Evolutionary conservation across 2,329 filamentous ascomycete species (phyloP).

Genomic region (Cladorrhinum sp.): DNA sequence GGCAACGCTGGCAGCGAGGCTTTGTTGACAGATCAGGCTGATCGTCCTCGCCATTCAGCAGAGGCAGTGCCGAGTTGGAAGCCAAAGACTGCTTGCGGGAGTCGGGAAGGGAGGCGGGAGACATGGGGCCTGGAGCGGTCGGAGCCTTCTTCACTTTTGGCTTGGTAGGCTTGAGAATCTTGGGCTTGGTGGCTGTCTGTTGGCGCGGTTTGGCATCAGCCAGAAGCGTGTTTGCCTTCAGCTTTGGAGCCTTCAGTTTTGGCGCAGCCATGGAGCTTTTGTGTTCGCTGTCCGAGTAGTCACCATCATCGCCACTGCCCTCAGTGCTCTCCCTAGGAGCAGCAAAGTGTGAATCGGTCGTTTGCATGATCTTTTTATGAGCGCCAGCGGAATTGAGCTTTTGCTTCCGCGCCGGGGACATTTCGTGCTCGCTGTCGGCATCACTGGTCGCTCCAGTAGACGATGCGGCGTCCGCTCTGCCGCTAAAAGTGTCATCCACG

Average conservation of each 20-base stretch:
- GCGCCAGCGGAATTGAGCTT: conserved; percentile 47
- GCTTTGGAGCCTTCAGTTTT: conserved; percentile 41
- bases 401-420: conserved; percentile 57
- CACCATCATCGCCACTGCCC: conserved; percentile 59
- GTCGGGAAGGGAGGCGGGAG: conserved; percentile 64
- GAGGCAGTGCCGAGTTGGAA: conserved; percentile 49
- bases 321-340: conserved; percentile 39
- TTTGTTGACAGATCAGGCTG: conserved; percentile 91
- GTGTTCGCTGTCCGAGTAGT: conserved; percentile 46
- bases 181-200: conserved; percentile 41
- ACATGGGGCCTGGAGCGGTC: conserved; percentile 50
- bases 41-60: conserved; percentile 75
- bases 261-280: conserved; percentile 38
- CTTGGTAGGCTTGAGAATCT: conserved; percentile 40
- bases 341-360: conserved; percentile 52
- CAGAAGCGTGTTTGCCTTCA: conserved; percentile 30
- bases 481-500: conserved; percentile 88
- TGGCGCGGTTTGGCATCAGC: conserved; percentile 42
- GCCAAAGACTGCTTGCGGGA: conserved; percentile 74
- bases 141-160: conserved; percentile 53
- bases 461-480: conserved; percentile 78
- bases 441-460: conserved; percentile 84
- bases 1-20: conserved; percentile 94
- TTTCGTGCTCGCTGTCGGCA: conserved; percentile 64
- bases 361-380: conserved; percentile 48